A percentile compares a stretch with the other conserved stretches of the same genome.
phyloP scores from a whole-genome alignment of 345 rosid genomes.

The Boechera retrofracta region DNA sequence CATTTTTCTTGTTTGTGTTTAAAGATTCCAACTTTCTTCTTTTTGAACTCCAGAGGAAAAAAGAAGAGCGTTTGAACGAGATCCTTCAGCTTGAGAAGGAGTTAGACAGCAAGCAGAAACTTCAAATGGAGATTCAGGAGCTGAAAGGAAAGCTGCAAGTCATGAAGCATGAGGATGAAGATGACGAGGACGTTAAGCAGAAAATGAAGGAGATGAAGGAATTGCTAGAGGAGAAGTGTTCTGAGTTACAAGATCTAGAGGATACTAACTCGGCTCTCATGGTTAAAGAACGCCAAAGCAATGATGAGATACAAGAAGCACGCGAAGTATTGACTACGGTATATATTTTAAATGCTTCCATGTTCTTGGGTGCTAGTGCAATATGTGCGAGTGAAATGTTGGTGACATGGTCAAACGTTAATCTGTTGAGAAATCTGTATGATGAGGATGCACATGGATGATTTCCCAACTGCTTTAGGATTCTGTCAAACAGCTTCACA shows the following conservation, averaged over 20 bases:
- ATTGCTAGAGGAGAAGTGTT: slow-evolving; percentile 59
- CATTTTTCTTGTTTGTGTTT: background rate
- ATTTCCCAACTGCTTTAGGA: background rate
- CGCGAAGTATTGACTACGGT: slow-evolving; percentile 48
- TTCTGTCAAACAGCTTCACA: slow-evolving; percentile 1
- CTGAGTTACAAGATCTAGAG: slow-evolving; percentile 48
- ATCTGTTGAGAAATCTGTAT: slow-evolving; percentile 7
- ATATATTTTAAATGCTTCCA: slow-evolving; percentile 11
- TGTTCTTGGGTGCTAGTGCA: slow-evolving; percentile 16
- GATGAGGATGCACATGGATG: slow-evolving; percentile 16
- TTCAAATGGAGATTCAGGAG: slow-evolving; percentile 88
- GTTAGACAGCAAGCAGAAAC: slow-evolving; percentile 72
- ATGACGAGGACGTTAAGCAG: slow-evolving; percentile 68
- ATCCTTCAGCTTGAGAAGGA: slow-evolving; percentile 71
- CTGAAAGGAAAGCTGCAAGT: slow-evolving; percentile 80
- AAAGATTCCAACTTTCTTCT: slow-evolving; percentile 4
- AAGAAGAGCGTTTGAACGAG: slow-evolving; percentile 65
- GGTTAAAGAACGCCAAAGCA: slow-evolving; percentile 49
- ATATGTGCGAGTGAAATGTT: slow-evolving; percentile 19
- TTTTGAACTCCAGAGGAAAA: slow-evolving; percentile 68
- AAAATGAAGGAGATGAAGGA: slow-evolving; percentile 75
- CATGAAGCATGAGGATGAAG: slow-evolving; percentile 73
- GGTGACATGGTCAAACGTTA: background rate
- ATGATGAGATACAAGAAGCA: slow-evolving; percentile 51
- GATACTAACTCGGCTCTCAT: slow-evolving; percentile 32